These are phyloP conservation scores for Haplosporangium sp. DNA, from an alignment of 371 early-diverging fungal genomes.

Conservation along the genomic window DNA sequence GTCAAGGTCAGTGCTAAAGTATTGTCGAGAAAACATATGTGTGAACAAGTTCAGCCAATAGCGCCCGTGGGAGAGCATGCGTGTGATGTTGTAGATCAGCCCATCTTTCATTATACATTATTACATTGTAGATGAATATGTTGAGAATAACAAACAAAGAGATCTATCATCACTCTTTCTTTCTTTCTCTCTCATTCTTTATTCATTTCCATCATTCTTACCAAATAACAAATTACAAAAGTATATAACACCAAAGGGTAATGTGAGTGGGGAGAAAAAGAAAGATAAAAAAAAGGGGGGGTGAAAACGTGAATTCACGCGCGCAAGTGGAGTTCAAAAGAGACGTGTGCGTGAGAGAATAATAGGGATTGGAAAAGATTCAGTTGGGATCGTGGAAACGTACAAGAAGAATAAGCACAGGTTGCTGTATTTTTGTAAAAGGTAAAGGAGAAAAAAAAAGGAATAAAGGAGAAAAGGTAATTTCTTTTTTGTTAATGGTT, in stretches of 20 bases:
- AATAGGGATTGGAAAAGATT: not conserved
- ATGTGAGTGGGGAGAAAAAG: not conserved
- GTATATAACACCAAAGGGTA: not conserved
- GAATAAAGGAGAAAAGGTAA: conserved; percentile 1
- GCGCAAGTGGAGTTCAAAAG: too few species aligned
- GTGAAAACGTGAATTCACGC: too few species aligned
- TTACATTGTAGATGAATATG: not conserved
- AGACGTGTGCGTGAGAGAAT: not conserved
- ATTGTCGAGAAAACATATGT: not conserved
- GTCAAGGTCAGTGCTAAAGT: conserved; percentile 12
- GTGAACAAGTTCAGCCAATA: conserved; percentile 21
- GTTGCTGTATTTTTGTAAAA: too few species aligned
- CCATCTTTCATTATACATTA: not conserved
- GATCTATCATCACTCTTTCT: conserved; percentile 15
- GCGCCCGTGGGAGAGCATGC: conserved; percentile 45
- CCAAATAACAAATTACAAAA: not conserved
- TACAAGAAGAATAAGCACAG: too few species aligned
- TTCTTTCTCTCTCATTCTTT: not conserved
- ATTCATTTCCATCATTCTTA: not conserved
- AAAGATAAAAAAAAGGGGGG: not conserved
- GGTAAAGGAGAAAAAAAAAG: not conserved
- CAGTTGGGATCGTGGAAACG: too few species aligned
- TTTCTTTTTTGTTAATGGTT: too few species aligned
- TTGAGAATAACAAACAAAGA: too few species aligned
- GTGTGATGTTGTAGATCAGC: not conserved